Base-by-base conservation (phyloP, 129 eudicot species). In the Flaveria robusta region DNA sequence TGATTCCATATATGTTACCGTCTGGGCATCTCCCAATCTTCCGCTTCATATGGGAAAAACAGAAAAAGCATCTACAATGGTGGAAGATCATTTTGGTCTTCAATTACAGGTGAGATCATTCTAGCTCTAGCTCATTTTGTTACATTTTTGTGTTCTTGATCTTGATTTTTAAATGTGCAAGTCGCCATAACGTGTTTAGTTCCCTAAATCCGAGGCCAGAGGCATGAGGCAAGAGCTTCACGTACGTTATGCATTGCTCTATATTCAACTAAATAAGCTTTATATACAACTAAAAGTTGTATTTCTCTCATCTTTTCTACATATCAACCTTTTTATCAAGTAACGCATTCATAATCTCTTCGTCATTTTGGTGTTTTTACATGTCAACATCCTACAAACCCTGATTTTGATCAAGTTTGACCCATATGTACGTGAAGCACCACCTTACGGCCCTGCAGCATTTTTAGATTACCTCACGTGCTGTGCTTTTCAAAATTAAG, bases 41-140 rank as follows among this genome's bases (percentile, higher is more conserved):
- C 97, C 97, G 1, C 75, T 94, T 68, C 97, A 94, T 76, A 91
- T 94, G 99, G 99, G 97, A 1, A 89, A 86, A 85, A 87, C 88
- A 58, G 99, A 91, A 74, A 89, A 86, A 68, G 88, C 79, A 3
- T 71, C 74, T 67, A 81, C 81, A 49, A 87, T 91, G 93, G 64
- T 87, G 74, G 91, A 86, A 86, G 87, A 83, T 29, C 99, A 94
- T 87, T 94, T 94, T 68, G 99, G 99, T 74, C 83, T 60, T 74
- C 93, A 89, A 13, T 85, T 94, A 71, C 97, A 91, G 89, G 98
- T 94, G 84, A 37, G 42, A 10, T 46, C 62, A 27, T 43, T 73
- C 59, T 72, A 37, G 24, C 49, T 73, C 59, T 72, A 37, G 24
- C 49, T 10, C 19, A 29, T 19, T 68, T 71, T 12, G 16, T 23